Evolutionary conservation across 768 basidiomycete species (phyloP), one percentile per base, ranked within the genome.

Genomic region (Psilocybe tampanensis): DNA sequence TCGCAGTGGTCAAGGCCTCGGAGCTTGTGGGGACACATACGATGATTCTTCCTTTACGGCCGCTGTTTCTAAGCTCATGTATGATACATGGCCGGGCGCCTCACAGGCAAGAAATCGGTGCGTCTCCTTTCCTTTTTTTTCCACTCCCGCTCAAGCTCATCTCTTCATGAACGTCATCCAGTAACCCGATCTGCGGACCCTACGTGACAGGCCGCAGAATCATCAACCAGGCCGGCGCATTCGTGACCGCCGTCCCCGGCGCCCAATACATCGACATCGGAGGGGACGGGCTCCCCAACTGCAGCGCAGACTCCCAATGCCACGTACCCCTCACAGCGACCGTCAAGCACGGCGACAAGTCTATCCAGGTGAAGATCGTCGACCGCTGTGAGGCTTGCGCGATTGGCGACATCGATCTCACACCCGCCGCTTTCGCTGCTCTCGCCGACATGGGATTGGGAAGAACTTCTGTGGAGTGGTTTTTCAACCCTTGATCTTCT

Each of bases 311-410:
- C 7, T 60, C 58, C 2, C 58, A 55, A 49, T 60, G 58, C 47
- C 58, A 60, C 39, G 55, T 60, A 54, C 58, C 58, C 9, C 58
- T 60, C 34, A 60, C 58, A 32, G 58, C 58, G 8, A 60, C 58
- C 43, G 58, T 60, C 54, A 60, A 39, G 32, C 58, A 60, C 54
- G 58, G 54, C 41, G 54, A 32, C 47, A 60, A 60, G 43, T 60
- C 58, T n/a, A 60, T 60, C 48, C 43, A 51, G 21, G 58, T 60
- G 23, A 60, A 60, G 54, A 55, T 55, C n/a, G 58, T 60, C 23
- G 58, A 60, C 58, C 58, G 58, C 47, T 60, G 58, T 36, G 58
- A 60, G 54, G 58, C 53, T 4, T 60, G 58, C 22, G 54, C 53
- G 21, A 43, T 39, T n/a, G 58, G 54, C 19, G 58, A 60, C 48